phyloP scores from a whole-genome alignment of 1,139 yeast species.

The Geotrichum histeridarum region DNA sequence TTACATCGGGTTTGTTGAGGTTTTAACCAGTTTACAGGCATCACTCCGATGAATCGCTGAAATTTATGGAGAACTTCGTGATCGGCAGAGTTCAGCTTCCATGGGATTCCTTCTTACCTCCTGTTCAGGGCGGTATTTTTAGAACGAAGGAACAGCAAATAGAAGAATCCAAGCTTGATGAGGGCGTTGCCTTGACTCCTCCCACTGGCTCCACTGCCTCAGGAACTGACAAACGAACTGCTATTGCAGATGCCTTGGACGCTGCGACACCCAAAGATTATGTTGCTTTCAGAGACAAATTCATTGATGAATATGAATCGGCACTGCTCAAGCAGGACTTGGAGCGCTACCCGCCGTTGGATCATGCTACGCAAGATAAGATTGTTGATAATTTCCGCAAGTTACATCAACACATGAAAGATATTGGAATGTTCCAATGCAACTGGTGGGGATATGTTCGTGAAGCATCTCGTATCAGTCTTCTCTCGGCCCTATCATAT shows the following conservation, averaged over 20 bases:
- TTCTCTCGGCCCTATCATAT: constrained; percentile 50
- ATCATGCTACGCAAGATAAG: constrained; percentile 56
- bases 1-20: neutral
- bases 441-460: constrained; percentile 64
- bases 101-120: constrained; percentile 79
- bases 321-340: constrained; percentile 51
- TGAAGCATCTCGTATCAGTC: constrained; percentile 57
- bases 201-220: constrained; percentile 9
- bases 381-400: constrained; percentile 56
- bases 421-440: constrained; percentile 64
- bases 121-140: constrained; percentile 77
- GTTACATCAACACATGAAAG: constrained; percentile 53
- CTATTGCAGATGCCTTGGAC: constrained; percentile 12
- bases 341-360: constrained; percentile 55
- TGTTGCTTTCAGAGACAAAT: constrained; percentile 43
- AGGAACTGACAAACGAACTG: neutral
- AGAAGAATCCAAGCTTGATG: constrained; percentile 17
- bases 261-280: constrained; percentile 6
- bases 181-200: constrained; percentile 14
- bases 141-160: constrained; percentile 28
- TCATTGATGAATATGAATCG: constrained; percentile 57
- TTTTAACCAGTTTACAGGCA: constrained; percentile 30
- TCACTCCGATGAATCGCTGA: constrained; percentile 57
- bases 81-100: constrained; percentile 57
- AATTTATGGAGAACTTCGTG: constrained; percentile 49